These are phyloP conservation scores for Geranomyces variabilis DNA, from an alignment of 192 early-diverging fungal genomes.

Conservation along the genomic window DNA sequence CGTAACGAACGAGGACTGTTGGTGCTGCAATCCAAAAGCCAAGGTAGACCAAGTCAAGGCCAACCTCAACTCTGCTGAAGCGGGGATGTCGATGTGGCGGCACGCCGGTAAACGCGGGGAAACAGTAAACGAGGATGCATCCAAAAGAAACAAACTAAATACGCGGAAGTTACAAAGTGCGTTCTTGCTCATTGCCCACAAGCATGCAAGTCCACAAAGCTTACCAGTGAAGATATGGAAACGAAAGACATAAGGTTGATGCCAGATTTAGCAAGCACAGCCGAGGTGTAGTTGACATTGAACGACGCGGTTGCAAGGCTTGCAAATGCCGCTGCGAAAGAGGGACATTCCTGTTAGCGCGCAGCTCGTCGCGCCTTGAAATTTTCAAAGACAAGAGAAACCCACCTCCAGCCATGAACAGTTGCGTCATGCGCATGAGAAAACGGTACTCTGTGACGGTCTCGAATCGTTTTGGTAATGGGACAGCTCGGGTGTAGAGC, in stretches of 20 bases:
- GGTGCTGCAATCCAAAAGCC: constrained; percentile 46
- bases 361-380: background rate
- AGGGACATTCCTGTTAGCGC: too few species aligned
- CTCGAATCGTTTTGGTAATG: constrained; percentile 30
- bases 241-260: constrained; percentile 52
- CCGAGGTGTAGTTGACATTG: constrained; percentile 48
- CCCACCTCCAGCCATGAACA: constrained; percentile 31
- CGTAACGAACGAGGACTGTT: constrained; percentile 35
- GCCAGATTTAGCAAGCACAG: constrained; percentile 45
- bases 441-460: constrained; percentile 37
- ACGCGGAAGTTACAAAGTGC: background rate
- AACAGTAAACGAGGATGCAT: constrained; percentile 51
- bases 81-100: constrained; percentile 50
- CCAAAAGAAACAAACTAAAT: constrained; percentile 51
- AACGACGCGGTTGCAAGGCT: constrained; percentile 47
- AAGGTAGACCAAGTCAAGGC: constrained; percentile 42
- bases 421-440: constrained; percentile 32
- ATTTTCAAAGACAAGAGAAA: background rate
- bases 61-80: constrained; percentile 49
- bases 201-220: background rate
- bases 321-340: constrained; percentile 39
- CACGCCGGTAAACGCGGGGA: constrained; percentile 48
- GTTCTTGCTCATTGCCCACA: too few species aligned
- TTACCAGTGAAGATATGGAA: constrained; percentile 45
- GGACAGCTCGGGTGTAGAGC: constrained; percentile 38